Percentiles rank a stretch among this genome's conserved stretches.
phyloP scores from a whole-genome alignment of 768 basidiomycete species.

The Strobilomyces echinocephalus region DNA sequence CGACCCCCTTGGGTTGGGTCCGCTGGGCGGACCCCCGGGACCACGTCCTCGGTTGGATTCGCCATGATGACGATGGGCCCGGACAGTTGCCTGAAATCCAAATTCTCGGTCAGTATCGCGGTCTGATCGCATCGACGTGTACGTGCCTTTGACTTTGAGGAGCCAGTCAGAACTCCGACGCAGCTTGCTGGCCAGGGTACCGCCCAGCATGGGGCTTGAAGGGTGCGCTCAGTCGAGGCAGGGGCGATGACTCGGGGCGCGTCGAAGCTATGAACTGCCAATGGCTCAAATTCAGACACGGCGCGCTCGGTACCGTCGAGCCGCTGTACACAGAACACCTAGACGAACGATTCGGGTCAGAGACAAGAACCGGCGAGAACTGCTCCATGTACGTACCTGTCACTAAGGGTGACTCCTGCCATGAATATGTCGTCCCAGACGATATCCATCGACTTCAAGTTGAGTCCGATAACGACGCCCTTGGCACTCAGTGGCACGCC shows the following conservation, averaged over 20 bases:
- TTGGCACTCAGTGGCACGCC: conserved; percentile 87
- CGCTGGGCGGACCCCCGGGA: conserved; percentile 16
- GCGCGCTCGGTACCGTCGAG: conserved; percentile 78
- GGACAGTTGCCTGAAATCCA: conserved; percentile 27
- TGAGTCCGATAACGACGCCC: conserved; percentile 90
- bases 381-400: conserved; percentile 57
- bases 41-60: conserved; percentile 59
- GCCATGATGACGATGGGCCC: conserved; percentile 66
- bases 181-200: conserved; percentile 54
- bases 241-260: conserved; percentile 50
- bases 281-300: conserved; percentile 83
- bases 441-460: conserved; percentile 84
- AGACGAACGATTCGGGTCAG: neutral
- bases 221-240: conserved; percentile 42
- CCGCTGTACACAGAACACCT: conserved; percentile 94
- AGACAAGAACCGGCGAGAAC: neutral
- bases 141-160: conserved; percentile 26
- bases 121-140: neutral
- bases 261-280: conserved; percentile 82
- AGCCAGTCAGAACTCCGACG: conserved; percentile 63
- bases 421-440: conserved; percentile 96
- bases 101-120: neutral
- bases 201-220: conserved; percentile 71
- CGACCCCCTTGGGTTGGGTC: conserved; percentile 2
- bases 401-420: conserved; percentile 81